Percentiles rank a stretch among this genome's conserved stretches.
These are phyloP conservation scores for Rhodotorula sp. DNA, from an alignment of 1,284 basidiomycete species.

Conservation along the genomic window DNA sequence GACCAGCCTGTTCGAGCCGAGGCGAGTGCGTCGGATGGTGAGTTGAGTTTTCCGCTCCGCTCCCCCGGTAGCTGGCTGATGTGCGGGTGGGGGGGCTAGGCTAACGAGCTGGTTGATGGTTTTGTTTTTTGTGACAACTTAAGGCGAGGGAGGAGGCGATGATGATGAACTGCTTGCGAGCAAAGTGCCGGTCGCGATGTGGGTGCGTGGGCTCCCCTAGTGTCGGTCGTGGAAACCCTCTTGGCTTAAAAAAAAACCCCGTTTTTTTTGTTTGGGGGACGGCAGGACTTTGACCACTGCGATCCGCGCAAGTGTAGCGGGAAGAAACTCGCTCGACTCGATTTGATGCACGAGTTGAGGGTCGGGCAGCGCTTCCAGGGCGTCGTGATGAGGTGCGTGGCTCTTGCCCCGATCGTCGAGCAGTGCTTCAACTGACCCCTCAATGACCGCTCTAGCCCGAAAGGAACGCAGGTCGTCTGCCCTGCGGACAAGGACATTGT, in stretches of 20 bases:
- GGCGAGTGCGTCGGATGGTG: not conserved
- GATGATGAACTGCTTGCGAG: constrained; percentile 21
- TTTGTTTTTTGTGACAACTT: too few species aligned
- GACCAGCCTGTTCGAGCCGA: constrained; percentile 20
- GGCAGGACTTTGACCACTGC: constrained; percentile 96
- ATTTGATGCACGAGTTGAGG: constrained; percentile 76
- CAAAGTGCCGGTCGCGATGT: constrained; percentile 38
- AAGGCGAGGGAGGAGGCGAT: constrained; percentile 1
- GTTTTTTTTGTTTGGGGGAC: too few species aligned
- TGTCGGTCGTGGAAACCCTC: too few species aligned
- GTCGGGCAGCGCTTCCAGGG: constrained; percentile 87
- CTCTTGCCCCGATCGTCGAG: too few species aligned
- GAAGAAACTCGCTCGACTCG: constrained; percentile 83
- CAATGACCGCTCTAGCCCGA: constrained; percentile 62
- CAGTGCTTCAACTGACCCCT: too few species aligned
- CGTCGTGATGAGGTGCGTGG: constrained; percentile 81
- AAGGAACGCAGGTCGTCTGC: constrained; percentile 74
- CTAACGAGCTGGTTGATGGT: too few species aligned
- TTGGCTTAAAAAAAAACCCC: too few species aligned
- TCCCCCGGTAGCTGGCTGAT: too few species aligned
- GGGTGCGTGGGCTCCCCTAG: constrained; percentile 29
- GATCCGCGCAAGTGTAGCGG: constrained; percentile 93
- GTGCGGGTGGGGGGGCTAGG: too few species aligned
- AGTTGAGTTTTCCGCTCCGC: too few species aligned
- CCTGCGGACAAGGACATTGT: constrained; percentile 83